Percentiles rank a stretch among this genome's conserved stretches.
Evolutionary conservation across 345 rosid species (phyloP).

Genomic region (Trapa bicornis): DNA sequence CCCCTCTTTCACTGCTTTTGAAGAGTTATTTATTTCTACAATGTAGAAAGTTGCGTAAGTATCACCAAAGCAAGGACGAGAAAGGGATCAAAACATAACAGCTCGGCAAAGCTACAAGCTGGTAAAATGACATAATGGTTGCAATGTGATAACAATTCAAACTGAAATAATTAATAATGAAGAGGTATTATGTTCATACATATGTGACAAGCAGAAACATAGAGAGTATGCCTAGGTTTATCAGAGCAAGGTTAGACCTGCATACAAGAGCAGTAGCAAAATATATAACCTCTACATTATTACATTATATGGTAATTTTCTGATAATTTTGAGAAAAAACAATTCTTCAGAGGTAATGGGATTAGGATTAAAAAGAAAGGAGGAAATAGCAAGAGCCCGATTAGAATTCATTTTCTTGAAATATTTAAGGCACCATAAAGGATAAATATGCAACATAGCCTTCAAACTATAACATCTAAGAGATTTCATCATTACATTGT

Average conservation of each 20-base stretch:
- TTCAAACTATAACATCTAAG: not conserved
- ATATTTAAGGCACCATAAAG: slow-evolving; percentile 2
- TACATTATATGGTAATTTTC: too few relatives aligned
- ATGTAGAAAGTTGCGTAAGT: not conserved
- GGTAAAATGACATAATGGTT: not conserved
- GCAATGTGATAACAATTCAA: not conserved
- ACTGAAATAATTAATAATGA: not conserved
- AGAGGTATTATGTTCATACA: not conserved
- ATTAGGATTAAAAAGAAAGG: not conserved
- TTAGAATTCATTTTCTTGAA: not conserved
- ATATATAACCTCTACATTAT: not conserved
- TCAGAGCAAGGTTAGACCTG: not conserved
- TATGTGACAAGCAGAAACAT: not conserved
- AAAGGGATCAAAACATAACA: not conserved
- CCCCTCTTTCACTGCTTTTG: slow-evolving; percentile 76
- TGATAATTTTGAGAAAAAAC: not conserved
- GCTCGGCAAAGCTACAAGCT: not conserved
- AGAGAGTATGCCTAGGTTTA: not conserved
- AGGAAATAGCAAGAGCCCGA: not conserved
- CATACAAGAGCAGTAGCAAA: not conserved
- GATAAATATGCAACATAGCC: not conserved
- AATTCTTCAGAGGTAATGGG: not conserved
- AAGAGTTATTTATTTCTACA: slow-evolving; percentile 59
- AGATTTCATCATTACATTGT: not conserved
- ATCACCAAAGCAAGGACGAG: not conserved